A percentile compares a stretch with the other conserved stretches of the same genome.
These are phyloP conservation scores for Thielaviopsis euricoi DNA, from an alignment of 2,329 filamentous ascomycete genomes.

Conservation along the genomic window DNA sequence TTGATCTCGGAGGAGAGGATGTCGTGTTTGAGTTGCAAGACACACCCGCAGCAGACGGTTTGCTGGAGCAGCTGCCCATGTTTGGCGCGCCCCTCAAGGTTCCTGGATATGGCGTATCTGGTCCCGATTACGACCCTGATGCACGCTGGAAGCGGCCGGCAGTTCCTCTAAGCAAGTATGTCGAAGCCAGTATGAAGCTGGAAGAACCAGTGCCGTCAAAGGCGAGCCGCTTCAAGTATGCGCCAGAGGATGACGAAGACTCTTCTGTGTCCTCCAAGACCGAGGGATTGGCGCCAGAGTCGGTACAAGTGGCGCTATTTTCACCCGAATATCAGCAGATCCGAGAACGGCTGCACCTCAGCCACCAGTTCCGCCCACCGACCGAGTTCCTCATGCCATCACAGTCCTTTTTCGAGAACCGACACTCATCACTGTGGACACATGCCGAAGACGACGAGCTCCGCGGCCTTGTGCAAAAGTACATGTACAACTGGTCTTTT, in stretches of 20 bases:
- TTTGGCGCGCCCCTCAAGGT: slow-evolving; percentile 50
- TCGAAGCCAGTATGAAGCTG: slow-evolving; percentile 63
- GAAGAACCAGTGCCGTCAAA: slow-evolving; percentile 52
- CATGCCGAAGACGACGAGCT: slow-evolving; percentile 81
- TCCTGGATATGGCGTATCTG: slow-evolving; percentile 38
- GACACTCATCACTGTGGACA: slow-evolving; percentile 82
- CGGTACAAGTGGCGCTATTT: slow-evolving; percentile 71
- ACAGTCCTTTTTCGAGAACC: slow-evolving; percentile 76
- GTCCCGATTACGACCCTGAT: slow-evolving; percentile 48
- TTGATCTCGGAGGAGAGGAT: slow-evolving; percentile 66
- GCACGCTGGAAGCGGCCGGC: slow-evolving; percentile 60
- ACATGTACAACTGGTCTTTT: slow-evolving; percentile 94
- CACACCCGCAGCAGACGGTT: slow-evolving; percentile 57
- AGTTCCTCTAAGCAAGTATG: slow-evolving; percentile 72
- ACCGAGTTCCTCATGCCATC: slow-evolving; percentile 84
- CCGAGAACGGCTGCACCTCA: slow-evolving; percentile 74
- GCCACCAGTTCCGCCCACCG: slow-evolving; percentile 83
- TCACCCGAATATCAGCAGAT: slow-evolving; percentile 78
- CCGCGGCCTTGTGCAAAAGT: slow-evolving; percentile 69
- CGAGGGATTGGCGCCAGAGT: slow-evolving; percentile 41
- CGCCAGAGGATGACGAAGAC: slow-evolving; percentile 52
- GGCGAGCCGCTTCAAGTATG: slow-evolving; percentile 68
- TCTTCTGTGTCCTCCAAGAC: no score
- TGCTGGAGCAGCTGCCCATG: slow-evolving; percentile 67
- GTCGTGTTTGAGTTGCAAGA: slow-evolving; percentile 63